A percentile compares a stretch with the other conserved stretches of the same genome.
Conservation (phyloP, 768 basidiomycete species). For the Hydnum rufescens region DNA sequence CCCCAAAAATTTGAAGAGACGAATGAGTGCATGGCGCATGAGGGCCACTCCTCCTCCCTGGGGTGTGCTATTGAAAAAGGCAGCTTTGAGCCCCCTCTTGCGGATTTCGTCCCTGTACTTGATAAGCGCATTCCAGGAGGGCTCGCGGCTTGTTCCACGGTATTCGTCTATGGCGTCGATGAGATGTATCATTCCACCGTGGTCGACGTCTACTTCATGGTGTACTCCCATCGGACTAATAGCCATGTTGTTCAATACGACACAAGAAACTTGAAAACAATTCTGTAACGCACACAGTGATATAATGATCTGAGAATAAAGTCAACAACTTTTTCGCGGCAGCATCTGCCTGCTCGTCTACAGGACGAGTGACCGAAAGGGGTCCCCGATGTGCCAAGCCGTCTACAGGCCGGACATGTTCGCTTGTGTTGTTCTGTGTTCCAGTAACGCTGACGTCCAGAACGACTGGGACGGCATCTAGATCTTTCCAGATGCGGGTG, state of each 20-base stretch:
- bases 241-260: slow-evolving; percentile 41
- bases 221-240: slow-evolving; percentile 63
- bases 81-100: slow-evolving; percentile 72
- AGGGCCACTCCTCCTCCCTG: slow-evolving; percentile 94
- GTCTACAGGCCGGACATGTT: slow-evolving; percentile 21
- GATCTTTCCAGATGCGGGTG: slow-evolving; percentile 63
- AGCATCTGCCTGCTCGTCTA: slow-evolving; percentile 28
- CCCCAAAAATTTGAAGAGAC: slow-evolving; percentile 66
- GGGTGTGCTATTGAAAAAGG: slow-evolving; percentile 89
- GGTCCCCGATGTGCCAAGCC: slow-evolving; percentile 43
- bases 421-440: too few relatives aligned
- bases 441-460: slow-evolving; percentile 19
- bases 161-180: slow-evolving; percentile 68
- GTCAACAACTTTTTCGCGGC: slow-evolving; percentile 74
- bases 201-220: slow-evolving; percentile 77
- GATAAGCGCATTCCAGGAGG: slow-evolving; percentile 65
- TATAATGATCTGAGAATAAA: too few relatives aligned
- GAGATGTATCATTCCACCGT: slow-evolving; percentile 68
- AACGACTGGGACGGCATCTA: slow-evolving; percentile 69
- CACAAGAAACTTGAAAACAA: slow-evolving; percentile 34
- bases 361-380: too few relatives aligned
- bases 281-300: too few relatives aligned
- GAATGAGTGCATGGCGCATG: slow-evolving; percentile 72
- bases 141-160: slow-evolving; percentile 44
- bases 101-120: slow-evolving; percentile 71